Base-by-base conservation (phyloP, 345 rosid genomes). In the Xanthoceras sorbifolium region DNA sequence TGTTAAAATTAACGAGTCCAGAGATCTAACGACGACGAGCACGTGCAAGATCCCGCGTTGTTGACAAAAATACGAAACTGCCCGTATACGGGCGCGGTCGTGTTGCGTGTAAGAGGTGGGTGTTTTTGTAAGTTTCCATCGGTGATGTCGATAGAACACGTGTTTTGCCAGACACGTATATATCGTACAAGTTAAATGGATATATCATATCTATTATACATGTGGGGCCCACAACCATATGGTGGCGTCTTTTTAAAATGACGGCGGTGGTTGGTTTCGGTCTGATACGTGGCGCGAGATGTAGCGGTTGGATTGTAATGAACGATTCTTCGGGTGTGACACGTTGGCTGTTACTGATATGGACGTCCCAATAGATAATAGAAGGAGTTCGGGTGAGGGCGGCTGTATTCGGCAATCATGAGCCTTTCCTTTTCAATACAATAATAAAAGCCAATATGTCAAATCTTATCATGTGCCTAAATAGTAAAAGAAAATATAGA, bases 271-370 rank as follows among this genome's bases (percentile, higher is more conserved):
- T 34, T 52, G 82, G 73, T 61, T 26, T 6, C n/a, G 52, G 59
- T 69, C 26, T 9, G 77, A 72, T 72, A 82, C 78, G 88, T 85
- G 90, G 77, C 77, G 15, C 3, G 0, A 22, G 82, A 77, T 84
- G 77, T 23, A 28, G 69, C 2, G 20, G 75, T 48, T 79, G 26
- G 76, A 67, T 55, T 55, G 69, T 8, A 20, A 31, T 3, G 38
- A 18, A 36, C 48, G 50, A 32, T 15, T 65, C 0, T 34, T 5
- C 0, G 31, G 34, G 22, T 14, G 15, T 40, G 82, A 87, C 87
- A 78, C 82, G 83, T 84, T 4, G 71, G 67, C 52, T 14, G 63
- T 22, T 20, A 25, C 18, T 14, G 23, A 29, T 38, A 34, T 34
- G 77, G 67, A 77, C 50, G 29, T 5, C 55, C 0, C 28, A 26